These are phyloP conservation scores for Botrytis tulipae DNA, from an alignment of 2,329 filamentous ascomycete genomes.

Conservation along the genomic window DNA sequence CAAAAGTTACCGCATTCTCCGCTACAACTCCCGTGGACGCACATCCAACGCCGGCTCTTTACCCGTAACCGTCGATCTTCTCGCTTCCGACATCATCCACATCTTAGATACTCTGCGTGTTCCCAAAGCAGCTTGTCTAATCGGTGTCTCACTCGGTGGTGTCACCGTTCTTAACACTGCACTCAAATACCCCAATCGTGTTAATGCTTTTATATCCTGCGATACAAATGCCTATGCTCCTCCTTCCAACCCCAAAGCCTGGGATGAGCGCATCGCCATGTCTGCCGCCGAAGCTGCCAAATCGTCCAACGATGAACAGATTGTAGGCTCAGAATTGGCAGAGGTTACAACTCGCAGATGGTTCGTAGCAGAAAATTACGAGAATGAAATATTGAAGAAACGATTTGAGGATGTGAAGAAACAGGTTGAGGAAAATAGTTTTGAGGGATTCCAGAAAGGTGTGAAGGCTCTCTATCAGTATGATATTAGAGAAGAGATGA, in stretches of 20 bases:
- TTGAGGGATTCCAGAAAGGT: conserved; percentile 66
- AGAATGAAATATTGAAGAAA: conserved; percentile 45
- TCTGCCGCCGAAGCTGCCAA: conserved; percentile 54
- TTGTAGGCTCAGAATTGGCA: conserved; percentile 65
- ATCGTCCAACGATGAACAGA: conserved; percentile 42
- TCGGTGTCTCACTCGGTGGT: conserved; percentile 81
- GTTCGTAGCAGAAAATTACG: conserved; percentile 65
- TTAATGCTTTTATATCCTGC: conserved; percentile 66
- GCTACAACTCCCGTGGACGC: conserved; percentile 71
- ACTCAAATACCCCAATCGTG: conserved; percentile 59
- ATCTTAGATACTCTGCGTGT: conserved; percentile 70
- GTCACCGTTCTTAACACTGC: conserved; percentile 74
- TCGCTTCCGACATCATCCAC: conserved; percentile 65
- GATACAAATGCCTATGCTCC: conserved; percentile 76
- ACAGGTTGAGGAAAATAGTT: conserved; percentile 67
- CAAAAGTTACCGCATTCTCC: conserved; percentile 64
- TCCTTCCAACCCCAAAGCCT: conserved; percentile 71
- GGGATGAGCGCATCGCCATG: conserved; percentile 72
- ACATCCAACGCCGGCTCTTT: conserved; percentile 25
- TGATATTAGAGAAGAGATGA: conserved; percentile 59
- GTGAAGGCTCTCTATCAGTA: conserved; percentile 72
- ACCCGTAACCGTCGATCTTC: conserved; percentile 47
- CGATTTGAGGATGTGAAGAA: conserved; percentile 59
- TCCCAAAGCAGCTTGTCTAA: conserved; percentile 60
- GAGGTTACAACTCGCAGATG: conserved; percentile 70